Evolutionary conservation across 2,329 filamentous ascomycete genomes (phyloP).

Genomic region (Leptosphaerulina australis): DNA sequence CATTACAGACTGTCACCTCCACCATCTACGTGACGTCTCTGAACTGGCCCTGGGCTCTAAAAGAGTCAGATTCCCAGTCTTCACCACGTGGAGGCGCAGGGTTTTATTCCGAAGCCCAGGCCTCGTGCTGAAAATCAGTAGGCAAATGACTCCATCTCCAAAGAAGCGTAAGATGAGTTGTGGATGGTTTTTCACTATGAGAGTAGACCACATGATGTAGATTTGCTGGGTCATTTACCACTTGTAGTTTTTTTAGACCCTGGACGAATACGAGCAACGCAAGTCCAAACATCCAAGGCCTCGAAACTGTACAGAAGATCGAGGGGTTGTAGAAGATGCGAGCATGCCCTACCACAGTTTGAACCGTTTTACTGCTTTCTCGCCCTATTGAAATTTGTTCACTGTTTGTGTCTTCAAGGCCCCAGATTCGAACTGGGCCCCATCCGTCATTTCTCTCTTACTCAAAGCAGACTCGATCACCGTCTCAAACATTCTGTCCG

Average conservation of each 20-base stretch:
- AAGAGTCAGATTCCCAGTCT: too few relatives aligned
- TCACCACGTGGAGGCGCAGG: too few relatives aligned
- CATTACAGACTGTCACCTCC: too few relatives aligned
- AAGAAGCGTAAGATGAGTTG: background rate
- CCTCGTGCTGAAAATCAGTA: background rate
- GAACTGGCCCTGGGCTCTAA: background rate
- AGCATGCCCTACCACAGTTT: background rate
- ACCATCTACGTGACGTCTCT: too few relatives aligned
- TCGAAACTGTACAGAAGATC: slow-evolving; percentile 65
- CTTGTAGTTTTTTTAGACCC: background rate
- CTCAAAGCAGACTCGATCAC: background rate
- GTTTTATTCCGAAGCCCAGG: background rate
- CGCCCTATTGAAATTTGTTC: background rate
- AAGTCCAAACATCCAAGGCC: background rate
- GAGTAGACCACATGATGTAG: too few relatives aligned
- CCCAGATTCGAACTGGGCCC: background rate
- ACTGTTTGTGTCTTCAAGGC: background rate
- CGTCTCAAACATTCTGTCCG: too few relatives aligned
- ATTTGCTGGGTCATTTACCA: too few relatives aligned
- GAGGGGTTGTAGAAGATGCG: slow-evolving; percentile 69
- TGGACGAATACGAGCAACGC: background rate
- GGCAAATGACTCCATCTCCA: background rate
- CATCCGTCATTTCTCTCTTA: background rate
- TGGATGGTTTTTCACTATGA: background rate
- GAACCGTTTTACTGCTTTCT: background rate